These are phyloP conservation scores for Neurospora sublineolata DNA, from an alignment of 495 filamentous ascomycete genomes.

Conservation along the genomic window DNA sequence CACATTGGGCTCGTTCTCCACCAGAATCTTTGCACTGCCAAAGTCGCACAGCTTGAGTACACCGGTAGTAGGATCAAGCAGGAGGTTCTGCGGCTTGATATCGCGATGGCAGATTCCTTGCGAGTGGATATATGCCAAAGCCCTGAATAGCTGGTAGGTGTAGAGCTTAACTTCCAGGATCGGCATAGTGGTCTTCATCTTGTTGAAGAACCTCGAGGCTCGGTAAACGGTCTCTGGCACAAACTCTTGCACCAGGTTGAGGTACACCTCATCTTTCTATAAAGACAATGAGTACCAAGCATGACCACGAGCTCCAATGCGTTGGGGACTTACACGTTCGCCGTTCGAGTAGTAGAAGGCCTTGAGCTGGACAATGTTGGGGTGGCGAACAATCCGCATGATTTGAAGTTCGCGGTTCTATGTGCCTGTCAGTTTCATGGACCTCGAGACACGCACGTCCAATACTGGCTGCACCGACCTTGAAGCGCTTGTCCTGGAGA, in stretches of 20 bases:
- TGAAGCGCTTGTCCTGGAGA: slow-evolving; percentile 97
- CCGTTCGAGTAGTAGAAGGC: slow-evolving; percentile 99
- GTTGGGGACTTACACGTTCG: slow-evolving; percentile 60
- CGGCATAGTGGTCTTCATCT: slow-evolving; percentile 99
- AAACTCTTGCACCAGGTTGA: slow-evolving; percentile 95
- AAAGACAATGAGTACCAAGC: slow-evolving; percentile 12
- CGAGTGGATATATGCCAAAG: slow-evolving; percentile 96
- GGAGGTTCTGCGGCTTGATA: slow-evolving; percentile 97
- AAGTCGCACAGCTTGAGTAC: slow-evolving; percentile 98
- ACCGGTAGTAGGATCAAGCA: slow-evolving; percentile 81
- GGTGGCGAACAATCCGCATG: slow-evolving; percentile 97
- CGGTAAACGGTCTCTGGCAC: slow-evolving; percentile 98
- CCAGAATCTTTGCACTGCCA: slow-evolving; percentile 95
- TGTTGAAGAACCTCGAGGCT: slow-evolving; percentile 98
- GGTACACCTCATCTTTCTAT: slow-evolving; percentile 98
- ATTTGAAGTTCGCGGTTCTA: slow-evolving; percentile 98
- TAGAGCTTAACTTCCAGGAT: slow-evolving; percentile 98
- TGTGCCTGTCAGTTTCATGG: slow-evolving; percentile 24
- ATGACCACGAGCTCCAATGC: not conserved
- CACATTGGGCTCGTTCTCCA: slow-evolving; percentile 98
- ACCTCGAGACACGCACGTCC: not conserved
- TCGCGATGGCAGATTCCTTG: slow-evolving; percentile 98
- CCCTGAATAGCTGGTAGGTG: slow-evolving; percentile 98
- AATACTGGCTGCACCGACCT: slow-evolving; percentile 42
- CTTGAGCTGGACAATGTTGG: slow-evolving; percentile 97